Conservation (phyloP, 2,329 filamentous ascomycete genomes). For the Apiospora koreana region DNA sequence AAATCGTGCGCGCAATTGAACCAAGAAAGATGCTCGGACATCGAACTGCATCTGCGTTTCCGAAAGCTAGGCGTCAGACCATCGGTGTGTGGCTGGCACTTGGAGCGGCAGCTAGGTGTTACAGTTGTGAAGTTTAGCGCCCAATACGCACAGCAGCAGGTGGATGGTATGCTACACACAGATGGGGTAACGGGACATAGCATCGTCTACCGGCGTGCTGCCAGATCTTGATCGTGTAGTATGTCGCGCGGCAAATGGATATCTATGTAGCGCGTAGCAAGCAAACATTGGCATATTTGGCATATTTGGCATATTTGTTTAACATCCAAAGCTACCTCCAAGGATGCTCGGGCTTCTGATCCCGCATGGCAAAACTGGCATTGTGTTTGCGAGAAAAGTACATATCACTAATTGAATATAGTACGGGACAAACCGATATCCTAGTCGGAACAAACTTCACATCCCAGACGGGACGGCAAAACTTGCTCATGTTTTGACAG, state of each 20-base stretch:
- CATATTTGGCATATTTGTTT: neutral
- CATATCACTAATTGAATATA: too few species aligned
- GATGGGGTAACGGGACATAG: neutral
- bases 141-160: neutral
- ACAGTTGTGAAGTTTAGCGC: neutral
- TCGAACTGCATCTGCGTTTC: neutral
- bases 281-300: too few species aligned
- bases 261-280: neutral
- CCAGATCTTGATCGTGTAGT: neutral
- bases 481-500: neutral
- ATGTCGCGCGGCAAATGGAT: neutral
- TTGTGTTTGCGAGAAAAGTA: too few species aligned
- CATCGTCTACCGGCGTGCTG: neutral
- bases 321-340: neutral
- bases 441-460: neutral
- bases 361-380: neutral
- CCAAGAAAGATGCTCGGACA: neutral
- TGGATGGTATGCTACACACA: neutral
- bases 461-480: neutral
- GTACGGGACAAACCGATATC: too few species aligned
- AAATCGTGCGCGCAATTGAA: too few species aligned
- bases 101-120: neutral
- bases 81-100: neutral
- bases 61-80: neutral
- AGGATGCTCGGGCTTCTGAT: too few species aligned